A percentile compares a stretch with the other conserved stretches of the same genome.
Evolutionary conservation across 148 eudicot genomes (phyloP).

Genomic region (Chenopodium suecicum): DNA sequence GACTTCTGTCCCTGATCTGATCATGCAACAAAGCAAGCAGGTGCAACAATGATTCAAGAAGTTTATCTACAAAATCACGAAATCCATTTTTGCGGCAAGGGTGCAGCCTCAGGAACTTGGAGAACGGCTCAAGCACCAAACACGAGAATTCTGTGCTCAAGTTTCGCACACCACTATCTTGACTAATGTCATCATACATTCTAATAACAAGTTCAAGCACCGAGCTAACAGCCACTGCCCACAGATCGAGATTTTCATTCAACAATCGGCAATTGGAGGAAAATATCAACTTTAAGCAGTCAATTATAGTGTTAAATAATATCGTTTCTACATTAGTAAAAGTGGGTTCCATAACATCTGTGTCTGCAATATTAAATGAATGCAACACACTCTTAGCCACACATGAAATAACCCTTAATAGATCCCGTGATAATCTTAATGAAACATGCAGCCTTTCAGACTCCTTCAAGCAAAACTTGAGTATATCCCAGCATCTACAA

Average conservation of each 20-base stretch:
- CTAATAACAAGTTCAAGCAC: slow-evolving; percentile 54
- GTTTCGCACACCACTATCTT: slow-evolving; percentile 36
- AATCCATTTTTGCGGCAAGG: slow-evolving; percentile 75
- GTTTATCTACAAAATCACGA: slow-evolving; percentile 71
- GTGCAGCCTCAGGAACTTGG: slow-evolving; percentile 72
- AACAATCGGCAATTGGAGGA: slow-evolving; percentile 56
- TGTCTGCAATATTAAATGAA: slow-evolving; percentile 25
- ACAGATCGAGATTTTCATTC: slow-evolving; percentile 71
- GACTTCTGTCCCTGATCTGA: slow-evolving; percentile 22
- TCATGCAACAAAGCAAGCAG: slow-evolving; percentile 45
- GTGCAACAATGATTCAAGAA: slow-evolving; percentile 70
- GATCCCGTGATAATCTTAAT: slow-evolving; percentile 56
- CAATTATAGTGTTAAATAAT: slow-evolving; percentile 42
- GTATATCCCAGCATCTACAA: slow-evolving; percentile 77
- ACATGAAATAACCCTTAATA: slow-evolving; percentile 63
- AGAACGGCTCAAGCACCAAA: slow-evolving; percentile 71
- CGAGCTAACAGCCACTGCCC: slow-evolving; percentile 52
- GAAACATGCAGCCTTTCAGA: slow-evolving; percentile 40
- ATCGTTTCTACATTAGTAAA: slow-evolving; percentile 29
- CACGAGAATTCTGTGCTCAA: slow-evolving; percentile 50
- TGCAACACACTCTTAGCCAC: slow-evolving; percentile 42
- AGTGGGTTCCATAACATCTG: slow-evolving; percentile 20
- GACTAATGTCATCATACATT: slow-evolving; percentile 35
- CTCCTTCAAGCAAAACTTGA: slow-evolving; percentile 76
- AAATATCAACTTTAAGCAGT: slow-evolving; percentile 58